Conservation (phyloP, 495 filamentous ascomycete genomes). For the Elasticomyces elasticus region DNA sequence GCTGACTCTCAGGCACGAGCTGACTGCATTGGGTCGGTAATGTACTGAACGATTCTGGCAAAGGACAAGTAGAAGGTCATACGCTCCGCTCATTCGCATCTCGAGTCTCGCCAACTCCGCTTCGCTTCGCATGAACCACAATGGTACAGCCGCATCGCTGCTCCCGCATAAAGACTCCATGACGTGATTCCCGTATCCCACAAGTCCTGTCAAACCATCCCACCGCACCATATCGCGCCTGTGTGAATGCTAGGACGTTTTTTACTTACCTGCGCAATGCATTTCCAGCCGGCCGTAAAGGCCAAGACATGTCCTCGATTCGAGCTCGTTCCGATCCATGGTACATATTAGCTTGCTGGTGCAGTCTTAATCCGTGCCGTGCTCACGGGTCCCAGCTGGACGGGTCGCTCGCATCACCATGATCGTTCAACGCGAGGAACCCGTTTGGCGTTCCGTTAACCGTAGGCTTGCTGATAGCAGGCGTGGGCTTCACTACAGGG, state of each 20-base stretch:
- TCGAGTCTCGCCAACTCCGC: no score
- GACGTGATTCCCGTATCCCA: no score
- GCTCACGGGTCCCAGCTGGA: conserved; percentile 16
- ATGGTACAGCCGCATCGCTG: no score
- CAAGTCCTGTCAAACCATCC: neutral
- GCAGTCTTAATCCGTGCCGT: neutral
- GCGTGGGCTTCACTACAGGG: neutral
- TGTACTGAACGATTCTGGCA: no score
- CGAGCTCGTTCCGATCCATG: neutral
- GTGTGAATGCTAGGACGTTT: neutral
- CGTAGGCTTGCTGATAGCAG: conserved; percentile 7
- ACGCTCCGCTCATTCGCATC: no score
- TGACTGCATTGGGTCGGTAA: no score
- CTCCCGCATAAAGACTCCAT: no score
- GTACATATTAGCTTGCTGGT: no score
- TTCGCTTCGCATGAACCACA: no score
- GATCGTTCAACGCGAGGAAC: conserved; percentile 15
- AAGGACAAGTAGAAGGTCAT: no score
- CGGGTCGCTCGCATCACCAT: conserved; percentile 13
- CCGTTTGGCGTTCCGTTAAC: conserved; percentile 12
- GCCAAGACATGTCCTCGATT: neutral
- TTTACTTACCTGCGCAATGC: neutral
- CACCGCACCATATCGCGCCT: neutral
- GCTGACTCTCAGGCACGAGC: neutral
- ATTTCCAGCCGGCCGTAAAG: neutral